These are phyloP conservation scores for Juglanconis oblonga DNA, from an alignment of 2,329 filamentous ascomycete species.

Conservation along the genomic window DNA sequence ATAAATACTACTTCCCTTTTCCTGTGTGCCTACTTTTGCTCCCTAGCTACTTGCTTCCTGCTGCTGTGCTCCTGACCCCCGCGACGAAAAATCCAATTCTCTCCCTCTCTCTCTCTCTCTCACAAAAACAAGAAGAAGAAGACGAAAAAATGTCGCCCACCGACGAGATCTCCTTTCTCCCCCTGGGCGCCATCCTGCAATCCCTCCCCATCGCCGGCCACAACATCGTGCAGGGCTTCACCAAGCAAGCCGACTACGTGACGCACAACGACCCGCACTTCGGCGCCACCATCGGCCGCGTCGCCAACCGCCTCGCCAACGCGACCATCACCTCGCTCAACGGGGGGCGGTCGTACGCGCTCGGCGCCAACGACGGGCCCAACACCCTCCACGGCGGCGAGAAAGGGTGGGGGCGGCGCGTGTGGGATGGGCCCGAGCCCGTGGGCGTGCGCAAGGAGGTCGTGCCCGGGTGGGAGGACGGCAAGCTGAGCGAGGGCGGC, in stretches of 20 bases:
- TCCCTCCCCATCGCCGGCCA: conserved; percentile 71
- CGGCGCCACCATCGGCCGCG: conserved; percentile 86
- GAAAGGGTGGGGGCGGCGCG: conserved; percentile 76
- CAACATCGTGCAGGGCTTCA: conserved; percentile 89
- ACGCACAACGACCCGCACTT: conserved; percentile 77
- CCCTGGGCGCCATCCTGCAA: conserved; percentile 77
- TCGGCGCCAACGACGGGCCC: conserved; percentile 72
- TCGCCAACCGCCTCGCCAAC: conserved; percentile 75
- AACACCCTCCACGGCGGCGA: conserved; percentile 74
- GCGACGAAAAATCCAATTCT: no score
- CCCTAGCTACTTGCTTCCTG: no score
- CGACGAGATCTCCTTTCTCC: conserved; percentile 63
- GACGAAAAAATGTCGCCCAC: conserved; percentile 34
- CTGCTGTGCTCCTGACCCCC: no score
- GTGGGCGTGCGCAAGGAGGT: conserved; percentile 46
- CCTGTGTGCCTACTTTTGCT: no score
- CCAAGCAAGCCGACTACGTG: conserved; percentile 70
- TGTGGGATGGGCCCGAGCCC: conserved; percentile 69
- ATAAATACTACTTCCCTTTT: neutral
- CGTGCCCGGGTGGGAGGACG: conserved; percentile 35
- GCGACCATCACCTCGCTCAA: conserved; percentile 73
- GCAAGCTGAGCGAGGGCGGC: conserved; percentile 44
- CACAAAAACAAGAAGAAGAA: no score
- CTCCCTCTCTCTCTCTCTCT: neutral
- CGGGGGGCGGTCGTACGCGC: conserved; percentile 59